Evolutionary conservation across 2,329 filamentous ascomycete genomes (phyloP), one percentile per base, ranked within the genome.

Genomic region (Botrytis medusae): DNA sequence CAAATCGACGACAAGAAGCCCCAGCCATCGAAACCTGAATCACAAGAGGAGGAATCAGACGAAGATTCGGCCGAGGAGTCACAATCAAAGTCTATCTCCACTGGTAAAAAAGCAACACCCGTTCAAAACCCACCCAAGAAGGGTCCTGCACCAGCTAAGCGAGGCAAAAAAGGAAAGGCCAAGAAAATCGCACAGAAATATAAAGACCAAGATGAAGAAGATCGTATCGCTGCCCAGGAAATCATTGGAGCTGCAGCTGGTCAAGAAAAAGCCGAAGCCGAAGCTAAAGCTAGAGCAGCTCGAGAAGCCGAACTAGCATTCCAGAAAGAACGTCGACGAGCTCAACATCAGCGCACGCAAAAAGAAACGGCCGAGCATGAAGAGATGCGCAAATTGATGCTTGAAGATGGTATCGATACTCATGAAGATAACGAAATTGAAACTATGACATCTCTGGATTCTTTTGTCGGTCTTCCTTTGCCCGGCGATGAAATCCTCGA

Each of bases 111-210:
- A 69, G 70, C 81, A 68, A 71, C 78, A 74, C 77, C 82, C 71
- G 79, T 81, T 59, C 79, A 82, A 74, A 64, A 20, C 37, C 40
- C 25, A 37, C 46, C 69, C 1, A 86, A 85, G 81, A 88, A 86
- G 79, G 82, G 76, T 77, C 82, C 76, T 76, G 81, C 74, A 22
- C 86, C 82, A 73, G 79, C 82, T 46, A 92, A 90, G 80, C 90
- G 95, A 73, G 94, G 94, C 44, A 94, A 97, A 81, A 90, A 89
- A 73, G 88, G 87, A 74, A 97, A 97, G 81, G 90, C 91, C 61
- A 97, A 97, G 85, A 97, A 96, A 82, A 90, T 93, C 2, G 93
- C 93, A 5, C 85, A 89, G 74, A 98, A 97, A 81, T 99, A 99
- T 83, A 95, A 92, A 63, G 86, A 97, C 78, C 96, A 98, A 85